Evolutionary conservation across 2,329 filamentous ascomycete species (phyloP).

Genomic region (Dactylellina haptotyla): DNA sequence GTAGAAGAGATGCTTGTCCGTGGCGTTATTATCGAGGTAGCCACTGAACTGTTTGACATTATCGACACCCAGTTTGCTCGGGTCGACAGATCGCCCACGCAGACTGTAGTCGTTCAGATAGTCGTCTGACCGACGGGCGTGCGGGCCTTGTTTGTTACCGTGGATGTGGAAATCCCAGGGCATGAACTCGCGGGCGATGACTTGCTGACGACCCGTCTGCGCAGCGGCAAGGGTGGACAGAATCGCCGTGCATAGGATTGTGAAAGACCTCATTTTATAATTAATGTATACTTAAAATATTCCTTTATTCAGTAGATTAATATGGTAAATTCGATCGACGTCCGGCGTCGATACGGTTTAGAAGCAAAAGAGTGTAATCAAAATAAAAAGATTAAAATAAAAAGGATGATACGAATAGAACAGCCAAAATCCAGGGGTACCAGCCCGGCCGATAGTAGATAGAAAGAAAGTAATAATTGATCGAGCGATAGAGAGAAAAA

Average conservation of each 20-base stretch:
- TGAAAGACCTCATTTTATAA: slow-evolving; percentile 2
- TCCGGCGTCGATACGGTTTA: not conserved
- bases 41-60: slow-evolving; percentile 96
- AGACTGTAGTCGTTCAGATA: slow-evolving; percentile 87
- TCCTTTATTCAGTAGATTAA: not conserved
- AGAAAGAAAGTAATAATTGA: not conserved
- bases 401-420: not conserved
- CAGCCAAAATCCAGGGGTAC: not conserved
- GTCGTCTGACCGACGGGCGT: slow-evolving; percentile 85
- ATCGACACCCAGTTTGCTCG: slow-evolving; percentile 83
- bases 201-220: not conserved
- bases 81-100: slow-evolving; percentile 77
- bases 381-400: slow-evolving; percentile 1
- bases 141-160: slow-evolving; percentile 81
- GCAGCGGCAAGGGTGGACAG: not conserved
- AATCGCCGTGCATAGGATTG: not conserved
- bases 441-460: not conserved
- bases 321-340: not conserved
- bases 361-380: not conserved
- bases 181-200: slow-evolving; percentile 76
- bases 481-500: slow-evolving; percentile 1
- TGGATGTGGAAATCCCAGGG: slow-evolving; percentile 92
- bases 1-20: slow-evolving; percentile 98
- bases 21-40: slow-evolving; percentile 92
- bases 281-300: not conserved